Evolutionary conservation across 768 basidiomycete genomes (phyloP).

Genomic region (Lactarius psammicola): DNA sequence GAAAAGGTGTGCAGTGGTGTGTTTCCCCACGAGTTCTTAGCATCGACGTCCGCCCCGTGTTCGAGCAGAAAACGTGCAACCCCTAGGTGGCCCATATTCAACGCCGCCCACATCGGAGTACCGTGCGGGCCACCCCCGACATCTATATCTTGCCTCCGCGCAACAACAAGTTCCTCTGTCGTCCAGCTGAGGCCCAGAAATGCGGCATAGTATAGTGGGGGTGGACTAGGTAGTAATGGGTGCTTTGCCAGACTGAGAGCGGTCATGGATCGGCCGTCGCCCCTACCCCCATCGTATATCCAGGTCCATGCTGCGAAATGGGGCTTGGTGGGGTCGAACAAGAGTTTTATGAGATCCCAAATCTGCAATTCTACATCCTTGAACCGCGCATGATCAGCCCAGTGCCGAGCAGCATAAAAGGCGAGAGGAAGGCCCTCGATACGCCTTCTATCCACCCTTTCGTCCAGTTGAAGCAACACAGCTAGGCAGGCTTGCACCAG

Average conservation of each 20-base stretch:
- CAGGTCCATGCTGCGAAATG: not conserved
- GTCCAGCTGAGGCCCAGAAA: not conserved
- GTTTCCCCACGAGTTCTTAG: not conserved
- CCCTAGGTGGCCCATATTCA: not conserved
- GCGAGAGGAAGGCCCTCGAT: not conserved
- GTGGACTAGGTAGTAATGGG: not conserved
- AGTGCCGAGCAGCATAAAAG: not conserved
- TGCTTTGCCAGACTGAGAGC: not conserved
- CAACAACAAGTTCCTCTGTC: not conserved
- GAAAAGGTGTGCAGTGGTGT: not conserved
- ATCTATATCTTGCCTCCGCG: not conserved
- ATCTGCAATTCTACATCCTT: not conserved
- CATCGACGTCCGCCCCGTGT: not conserved
- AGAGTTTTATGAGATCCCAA: not conserved
- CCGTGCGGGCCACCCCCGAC: not conserved
- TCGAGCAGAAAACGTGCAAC: not conserved
- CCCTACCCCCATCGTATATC: not conserved
- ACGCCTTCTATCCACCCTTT: not conserved
- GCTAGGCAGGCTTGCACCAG: not conserved
- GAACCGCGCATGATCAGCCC: constrained; percentile 3
- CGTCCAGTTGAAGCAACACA: not conserved
- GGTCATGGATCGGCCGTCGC: not conserved
- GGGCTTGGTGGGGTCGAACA: not conserved
- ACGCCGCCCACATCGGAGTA: not conserved
- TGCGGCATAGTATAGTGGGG: constrained; percentile 3